phyloP scores from a whole-genome alignment of 2,329 filamentous ascomycete genomes.

The Cadophora luteo-olivacea region DNA sequence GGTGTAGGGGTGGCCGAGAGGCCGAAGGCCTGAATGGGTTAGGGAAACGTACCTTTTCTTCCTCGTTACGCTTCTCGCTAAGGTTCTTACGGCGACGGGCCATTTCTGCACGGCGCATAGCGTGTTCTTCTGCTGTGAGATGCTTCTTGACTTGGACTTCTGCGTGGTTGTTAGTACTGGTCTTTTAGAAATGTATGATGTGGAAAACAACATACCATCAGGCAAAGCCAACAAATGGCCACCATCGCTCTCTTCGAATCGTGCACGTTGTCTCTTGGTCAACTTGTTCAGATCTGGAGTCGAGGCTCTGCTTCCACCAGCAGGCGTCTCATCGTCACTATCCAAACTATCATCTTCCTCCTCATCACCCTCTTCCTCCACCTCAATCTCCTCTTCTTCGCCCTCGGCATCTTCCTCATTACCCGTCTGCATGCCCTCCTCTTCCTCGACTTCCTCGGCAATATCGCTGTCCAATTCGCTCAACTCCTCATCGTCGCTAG shows the following conservation, averaged over 20 bases:
- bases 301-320: slow-evolving; percentile 57
- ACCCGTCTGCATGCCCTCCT: slow-evolving; percentile 51
- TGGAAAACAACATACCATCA: slow-evolving; percentile 44
- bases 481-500: slow-evolving; percentile 46
- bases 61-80: slow-evolving; percentile 78
- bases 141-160: slow-evolving; percentile 73
- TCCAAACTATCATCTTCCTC: slow-evolving; percentile 48
- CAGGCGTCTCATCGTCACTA: slow-evolving; percentile 49
- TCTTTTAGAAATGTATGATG: not conserved
- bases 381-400: slow-evolving; percentile 53
- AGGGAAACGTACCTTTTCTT: slow-evolving; percentile 66
- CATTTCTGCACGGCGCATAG: slow-evolving; percentile 77
- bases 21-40: no score
- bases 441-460: slow-evolving; percentile 55
- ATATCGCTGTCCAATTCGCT: slow-evolving; percentile 44
- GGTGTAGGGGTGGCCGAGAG: not conserved
- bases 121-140: slow-evolving; percentile 74
- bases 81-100: slow-evolving; percentile 75
- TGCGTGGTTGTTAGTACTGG: slow-evolving; percentile 29
- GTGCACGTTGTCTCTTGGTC: slow-evolving; percentile 71
- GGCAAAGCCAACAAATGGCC: slow-evolving; percentile 50
- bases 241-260: slow-evolving; percentile 57
- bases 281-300: slow-evolving; percentile 70
- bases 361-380: slow-evolving; percentile 48
- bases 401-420: slow-evolving; percentile 51